phyloP scores from a whole-genome alignment of 176 grass and related monocot species.

The Areca catechu region DNA sequence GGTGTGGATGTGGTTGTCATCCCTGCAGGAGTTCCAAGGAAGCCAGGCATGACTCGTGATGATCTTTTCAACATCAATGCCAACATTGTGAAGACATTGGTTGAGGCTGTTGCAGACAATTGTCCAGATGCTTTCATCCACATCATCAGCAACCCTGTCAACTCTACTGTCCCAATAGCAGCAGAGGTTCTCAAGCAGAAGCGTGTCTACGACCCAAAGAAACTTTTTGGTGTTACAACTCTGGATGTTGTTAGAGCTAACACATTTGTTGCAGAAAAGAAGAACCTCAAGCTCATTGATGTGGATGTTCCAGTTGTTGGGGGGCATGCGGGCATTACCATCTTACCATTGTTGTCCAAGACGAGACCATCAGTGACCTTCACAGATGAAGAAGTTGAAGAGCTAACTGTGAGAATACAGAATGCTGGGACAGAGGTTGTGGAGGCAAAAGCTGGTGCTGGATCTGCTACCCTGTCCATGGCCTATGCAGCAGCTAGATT shows the following conservation, averaged over 20 bases:
- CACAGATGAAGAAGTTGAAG: conserved; percentile 4
- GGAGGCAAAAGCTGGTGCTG: conserved; percentile 13
- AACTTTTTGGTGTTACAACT: conserved; percentile 6
- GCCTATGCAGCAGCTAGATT: conserved; percentile 12
- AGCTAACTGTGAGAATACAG: conserved; percentile 4
- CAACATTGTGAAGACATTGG: conserved; percentile 4
- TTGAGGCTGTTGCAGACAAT: conserved; percentile 10
- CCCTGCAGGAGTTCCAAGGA: conserved; percentile 10
- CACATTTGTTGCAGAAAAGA: conserved; percentile 11
- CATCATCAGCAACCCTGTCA: conserved; percentile 13
- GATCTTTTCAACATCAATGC: conserved; percentile 12
- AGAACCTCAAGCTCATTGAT: conserved; percentile 5
- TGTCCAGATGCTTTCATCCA: conserved; percentile 4
- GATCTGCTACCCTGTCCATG: conserved; percentile 10
- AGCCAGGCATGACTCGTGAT: conserved; percentile 12
- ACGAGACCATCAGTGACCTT: conserved; percentile 2
- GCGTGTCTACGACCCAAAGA: conserved; percentile 9
- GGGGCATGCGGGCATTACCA: conserved; percentile 7
- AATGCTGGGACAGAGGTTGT: conserved; percentile 10
- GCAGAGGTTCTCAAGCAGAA: conserved; percentile 7
- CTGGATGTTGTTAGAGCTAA: conserved; percentile 9
- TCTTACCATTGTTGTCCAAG: conserved; percentile 9
- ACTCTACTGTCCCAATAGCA: conserved; percentile 9
- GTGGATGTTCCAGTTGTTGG: conserved; percentile 5
- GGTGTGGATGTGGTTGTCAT: conserved; percentile 11